Percentiles rank a stretch among this genome's conserved stretches.
Conservation (phyloP, 2,329 filamentous ascomycete genomes). For the Dactylonectria estremocensis region DNA sequence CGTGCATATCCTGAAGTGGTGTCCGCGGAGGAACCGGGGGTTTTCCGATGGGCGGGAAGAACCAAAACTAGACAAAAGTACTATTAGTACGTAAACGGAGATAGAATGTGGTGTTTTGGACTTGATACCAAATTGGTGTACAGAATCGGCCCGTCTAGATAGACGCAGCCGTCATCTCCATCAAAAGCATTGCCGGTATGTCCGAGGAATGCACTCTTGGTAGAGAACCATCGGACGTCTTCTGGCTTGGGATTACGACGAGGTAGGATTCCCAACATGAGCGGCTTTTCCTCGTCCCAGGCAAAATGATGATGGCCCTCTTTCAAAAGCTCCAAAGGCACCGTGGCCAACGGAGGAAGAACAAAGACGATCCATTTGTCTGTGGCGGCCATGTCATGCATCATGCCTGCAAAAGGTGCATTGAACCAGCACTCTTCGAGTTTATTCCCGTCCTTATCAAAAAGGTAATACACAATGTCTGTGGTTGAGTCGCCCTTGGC, state of each 20-base stretch:
- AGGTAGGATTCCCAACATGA: constrained; percentile 4
- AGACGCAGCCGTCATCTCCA: constrained; percentile 10
- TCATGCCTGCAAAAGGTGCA: constrained; percentile 1
- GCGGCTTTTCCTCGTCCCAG: constrained; percentile 6
- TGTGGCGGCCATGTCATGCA: constrained; percentile 12
- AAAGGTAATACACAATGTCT: constrained; percentile 5
- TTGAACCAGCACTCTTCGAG: constrained; percentile 14
- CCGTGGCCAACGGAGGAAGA: not conserved
- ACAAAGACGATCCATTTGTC: constrained; percentile 9
- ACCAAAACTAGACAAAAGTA: constrained; percentile 13
- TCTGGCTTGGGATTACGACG: constrained; percentile 9
- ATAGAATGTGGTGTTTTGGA: too few species aligned
- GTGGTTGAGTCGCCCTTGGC: constrained; percentile 8
- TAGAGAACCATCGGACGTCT: constrained; percentile 7
- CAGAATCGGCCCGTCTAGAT: not conserved
- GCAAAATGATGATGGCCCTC: not conserved
- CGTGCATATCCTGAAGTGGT: too few species aligned
- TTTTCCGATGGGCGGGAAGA: not conserved
- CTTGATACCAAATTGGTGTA: constrained; percentile 3
- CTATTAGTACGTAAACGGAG: too few species aligned
- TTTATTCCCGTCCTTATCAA: constrained; percentile 11
- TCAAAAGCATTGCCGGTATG: constrained; percentile 12
- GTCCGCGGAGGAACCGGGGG: too few species aligned
- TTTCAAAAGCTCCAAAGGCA: not conserved
- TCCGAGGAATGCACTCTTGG: not conserved